Base-by-base conservation (phyloP, 2,329 filamentous ascomycete genomes). In the Cryoendolithus antarcticus region DNA sequence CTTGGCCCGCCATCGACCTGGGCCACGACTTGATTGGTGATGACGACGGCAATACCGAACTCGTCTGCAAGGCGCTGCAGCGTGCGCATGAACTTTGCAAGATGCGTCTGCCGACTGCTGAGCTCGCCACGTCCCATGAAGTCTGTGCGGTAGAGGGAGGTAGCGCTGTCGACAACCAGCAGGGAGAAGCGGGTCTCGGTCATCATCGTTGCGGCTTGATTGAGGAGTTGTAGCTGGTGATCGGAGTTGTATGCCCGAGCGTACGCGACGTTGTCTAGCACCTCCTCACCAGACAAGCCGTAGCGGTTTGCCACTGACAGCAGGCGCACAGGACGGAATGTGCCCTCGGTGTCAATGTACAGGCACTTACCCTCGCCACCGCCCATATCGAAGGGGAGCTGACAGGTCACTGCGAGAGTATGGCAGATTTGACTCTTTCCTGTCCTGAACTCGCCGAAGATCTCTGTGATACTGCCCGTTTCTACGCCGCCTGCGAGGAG, bases 351-450 rank as follows among this genome's bases (percentile, higher is more conserved):
- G 54, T 98, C 91, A 49, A 98, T 98, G 56, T 98, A 98, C 36
- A 98, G 71, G 56, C 93, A 98, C 60, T 98, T 98, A 34, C 91
- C 91, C 64, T 98, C 91, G 24, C 93, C 91, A 41, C 91, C 91
- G 39, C 91, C 93, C 89, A 96, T 96, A 57, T 98, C 91, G 58
- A 98, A 96, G 1, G 91, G 91, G 32, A 98, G 63, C 62, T 98
- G 91, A 58, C 93, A 98, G 34, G 91, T 98, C 24, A 98, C 91
- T 1, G 93, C 91, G n/a, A 98, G 71, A 0, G 91, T 98, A 60
- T 98, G 93, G 54, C 91, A 98, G 42, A 98, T 89, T 62, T 98
- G 91, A 67, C 86, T 94, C 66, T 98, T 98, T 61, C 91, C 93
- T 0, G 91, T 98, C 53, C 91, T 75, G 58, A 98, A 98, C 62